These are phyloP conservation scores for Simplicillium aogashimaense DNA, from an alignment of 2,329 filamentous ascomycete species.

Conservation along the genomic window DNA sequence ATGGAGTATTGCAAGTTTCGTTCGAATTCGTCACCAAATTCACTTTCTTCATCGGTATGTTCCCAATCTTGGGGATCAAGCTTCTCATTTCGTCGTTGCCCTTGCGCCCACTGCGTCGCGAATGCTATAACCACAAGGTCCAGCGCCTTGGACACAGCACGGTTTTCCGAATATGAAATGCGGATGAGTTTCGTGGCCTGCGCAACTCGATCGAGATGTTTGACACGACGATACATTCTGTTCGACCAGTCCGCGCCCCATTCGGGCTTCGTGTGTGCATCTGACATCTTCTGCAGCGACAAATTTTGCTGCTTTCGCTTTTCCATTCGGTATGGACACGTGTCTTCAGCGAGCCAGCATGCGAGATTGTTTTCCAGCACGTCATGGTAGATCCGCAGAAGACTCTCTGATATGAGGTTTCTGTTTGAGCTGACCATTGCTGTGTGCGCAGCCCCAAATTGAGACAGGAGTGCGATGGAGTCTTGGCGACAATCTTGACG, in stretches of 20 bases:
- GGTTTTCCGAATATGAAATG: conserved; percentile 29
- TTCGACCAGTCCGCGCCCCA: conserved; percentile 31
- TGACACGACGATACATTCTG: conserved; percentile 37
- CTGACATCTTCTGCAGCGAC: conserved; percentile 8
- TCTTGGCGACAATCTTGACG: no score
- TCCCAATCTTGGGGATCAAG: background rate
- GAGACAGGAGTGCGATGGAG: conserved; percentile 1
- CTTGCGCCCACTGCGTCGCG: conserved; percentile 32
- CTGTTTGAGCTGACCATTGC: conserved; percentile 16
- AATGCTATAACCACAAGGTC: conserved; percentile 41
- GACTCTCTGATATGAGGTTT: conserved; percentile 26
- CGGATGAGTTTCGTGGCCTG: conserved; percentile 26
- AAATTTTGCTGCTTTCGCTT: conserved; percentile 8
- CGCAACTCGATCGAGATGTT: conserved; percentile 34
- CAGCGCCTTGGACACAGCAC: conserved; percentile 32
- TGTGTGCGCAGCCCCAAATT: conserved; percentile 3
- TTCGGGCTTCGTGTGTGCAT: conserved; percentile 15
- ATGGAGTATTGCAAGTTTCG: conserved; percentile 15
- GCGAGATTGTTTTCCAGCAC: conserved; percentile 41
- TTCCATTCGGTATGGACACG: conserved; percentile 34
- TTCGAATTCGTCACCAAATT: conserved; percentile 17
- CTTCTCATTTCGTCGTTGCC: conserved; percentile 6
- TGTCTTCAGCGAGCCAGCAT: conserved; percentile 43
- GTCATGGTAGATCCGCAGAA: conserved; percentile 42
- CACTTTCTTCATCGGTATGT: conserved; percentile 17